Evolutionary conservation across 176 grass and related monocot genomes (phyloP).

Genomic region (Oryza glumipatula): DNA sequence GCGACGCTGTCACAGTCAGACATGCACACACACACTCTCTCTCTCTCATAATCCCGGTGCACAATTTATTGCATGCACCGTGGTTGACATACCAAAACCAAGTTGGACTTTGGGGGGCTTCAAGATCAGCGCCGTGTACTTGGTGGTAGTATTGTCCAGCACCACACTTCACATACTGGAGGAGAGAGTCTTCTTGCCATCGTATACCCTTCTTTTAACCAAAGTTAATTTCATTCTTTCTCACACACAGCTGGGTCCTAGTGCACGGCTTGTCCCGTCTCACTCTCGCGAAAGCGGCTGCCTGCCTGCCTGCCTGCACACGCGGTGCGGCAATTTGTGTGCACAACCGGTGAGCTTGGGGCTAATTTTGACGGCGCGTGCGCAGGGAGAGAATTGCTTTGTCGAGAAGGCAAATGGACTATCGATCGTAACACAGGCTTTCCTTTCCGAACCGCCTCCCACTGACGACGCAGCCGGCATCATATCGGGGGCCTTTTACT

Average conservation of each 20-base stretch:
- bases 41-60: not conserved
- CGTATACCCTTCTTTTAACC: not conserved
- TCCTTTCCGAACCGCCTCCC: not conserved
- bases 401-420: not conserved
- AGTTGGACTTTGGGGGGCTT: not conserved
- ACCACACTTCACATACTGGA: not conserved
- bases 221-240: not conserved
- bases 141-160: not conserved
- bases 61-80: not conserved
- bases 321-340: not conserved
- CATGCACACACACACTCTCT: not conserved
- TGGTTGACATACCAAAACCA: not conserved
- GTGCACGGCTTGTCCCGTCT: not conserved
- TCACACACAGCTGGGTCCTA: not conserved
- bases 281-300: not conserved
- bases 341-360: not conserved
- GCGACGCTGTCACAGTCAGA: not conserved
- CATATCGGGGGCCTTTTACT: not conserved
- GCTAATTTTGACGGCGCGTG: not conserved
- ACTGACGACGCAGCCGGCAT: not conserved
- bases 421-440: not conserved
- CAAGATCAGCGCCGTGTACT: not conserved
- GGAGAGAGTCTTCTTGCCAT: too few species aligned
- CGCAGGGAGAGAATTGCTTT: not conserved
- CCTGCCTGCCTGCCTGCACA: not conserved